These are phyloP conservation scores for Colletotrichum tamarilloi DNA, from an alignment of 2,329 filamentous ascomycete genomes.

Conservation along the genomic window DNA sequence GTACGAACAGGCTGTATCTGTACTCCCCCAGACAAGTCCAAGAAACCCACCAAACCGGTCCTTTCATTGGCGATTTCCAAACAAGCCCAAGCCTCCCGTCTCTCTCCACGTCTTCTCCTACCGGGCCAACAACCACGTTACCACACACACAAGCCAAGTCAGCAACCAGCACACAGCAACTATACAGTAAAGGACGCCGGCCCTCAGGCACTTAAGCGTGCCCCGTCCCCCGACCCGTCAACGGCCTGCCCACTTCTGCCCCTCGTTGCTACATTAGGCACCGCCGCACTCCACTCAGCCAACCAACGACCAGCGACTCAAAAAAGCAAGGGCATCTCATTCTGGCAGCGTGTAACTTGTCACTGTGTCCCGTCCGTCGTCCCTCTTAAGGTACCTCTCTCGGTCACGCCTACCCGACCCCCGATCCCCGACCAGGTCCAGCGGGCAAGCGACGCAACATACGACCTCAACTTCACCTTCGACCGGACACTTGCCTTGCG, in stretches of 20 bases:
- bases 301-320: conserved; percentile 28
- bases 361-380: neutral
- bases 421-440: conserved; percentile 24
- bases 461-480: conserved; percentile 14
- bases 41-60: conserved; percentile 3
- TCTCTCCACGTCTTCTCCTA: neutral
- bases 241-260: conserved; percentile 30
- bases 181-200: neutral
- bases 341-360: neutral
- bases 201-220: neutral
- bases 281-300: conserved; percentile 26
- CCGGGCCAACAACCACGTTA: neutral
- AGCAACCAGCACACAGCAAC: neutral
- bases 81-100: conserved; percentile 3
- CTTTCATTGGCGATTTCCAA: conserved; percentile 13
- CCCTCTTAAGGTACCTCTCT: neutral
- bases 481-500: conserved; percentile 1
- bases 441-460: conserved; percentile 3
- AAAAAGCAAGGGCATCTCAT: neutral
- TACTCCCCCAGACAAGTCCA: neutral
- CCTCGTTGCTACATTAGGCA: conserved; percentile 35
- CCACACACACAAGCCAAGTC: neutral
- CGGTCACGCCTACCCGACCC: conserved; percentile 25
- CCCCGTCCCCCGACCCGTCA: conserved; percentile 3
- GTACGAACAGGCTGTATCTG: neutral